Base-by-base conservation (phyloP, 495 filamentous ascomycete genomes). In the Friedmanniomyces endolithicus region DNA sequence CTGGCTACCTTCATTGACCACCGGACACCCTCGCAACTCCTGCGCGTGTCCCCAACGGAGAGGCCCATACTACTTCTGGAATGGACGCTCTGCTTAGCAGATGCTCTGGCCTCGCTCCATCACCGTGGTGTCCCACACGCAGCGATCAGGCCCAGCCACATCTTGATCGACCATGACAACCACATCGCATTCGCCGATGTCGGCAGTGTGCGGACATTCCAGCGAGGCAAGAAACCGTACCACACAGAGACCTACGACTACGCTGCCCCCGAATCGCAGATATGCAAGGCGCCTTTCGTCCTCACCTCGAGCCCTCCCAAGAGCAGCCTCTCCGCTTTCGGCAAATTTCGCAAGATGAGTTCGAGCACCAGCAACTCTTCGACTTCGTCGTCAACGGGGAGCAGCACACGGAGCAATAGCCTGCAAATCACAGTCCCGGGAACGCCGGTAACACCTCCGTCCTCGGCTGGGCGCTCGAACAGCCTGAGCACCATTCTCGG, bases 191-290 rank as follows among this genome's bases (percentile, higher is more conserved):
- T 92, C 37, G 76, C 81, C 31, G 87, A 94, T 62, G 85, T 80
- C 61, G 80, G 83, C 45, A 78, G 75, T 11, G 67, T 86, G 67
- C 71, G 81, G 68, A 71, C 79, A 27, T 64, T 81, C 71, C 67
- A 75, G 71, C 57, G 63, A 43, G 74, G 77, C 46, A 72, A 71
- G 44, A 68, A 71, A 59, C 57, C 62, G 11, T 68, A 80, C 52
- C 87, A 90, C 57, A 82, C 83, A 33, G 90, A 97, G 64, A 75
- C 77, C 33, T 95, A 95, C 70, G 84, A 94, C 58, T 92, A 95
- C 62, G 83, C 84, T 1, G 81, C 90, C 1, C 90, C 90, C 2
- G 90, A 97, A 63, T 62, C 55, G 0, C 59, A 55, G 12, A 25
- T 58, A 14, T 53, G 33, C 23, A 29, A 50, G 11, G 16, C 39